These are phyloP conservation scores for Wickerhamomyces sp. DNA, from an alignment of 1,139 yeast genomes.

Conservation along the genomic window DNA sequence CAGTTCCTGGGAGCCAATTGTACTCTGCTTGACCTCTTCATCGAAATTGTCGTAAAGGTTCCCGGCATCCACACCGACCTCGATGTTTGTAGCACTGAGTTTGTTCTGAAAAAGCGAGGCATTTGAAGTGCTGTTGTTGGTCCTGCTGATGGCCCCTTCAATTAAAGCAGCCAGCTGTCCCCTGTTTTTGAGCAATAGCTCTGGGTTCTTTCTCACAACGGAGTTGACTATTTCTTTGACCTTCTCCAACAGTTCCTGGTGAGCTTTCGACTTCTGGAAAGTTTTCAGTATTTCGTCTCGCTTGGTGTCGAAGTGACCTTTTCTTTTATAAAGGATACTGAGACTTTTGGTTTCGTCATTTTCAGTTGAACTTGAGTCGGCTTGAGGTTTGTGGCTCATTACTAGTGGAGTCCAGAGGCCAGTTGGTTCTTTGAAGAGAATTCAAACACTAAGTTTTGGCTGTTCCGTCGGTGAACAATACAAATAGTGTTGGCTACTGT, in stretches of 20 bases:
- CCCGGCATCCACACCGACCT: conserved; percentile 1
- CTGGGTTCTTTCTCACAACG: conserved; percentile 17
- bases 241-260: conserved; percentile 10
- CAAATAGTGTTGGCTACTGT: too few relatives aligned
- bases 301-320: conserved; percentile 19
- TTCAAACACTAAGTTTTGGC: too few relatives aligned
- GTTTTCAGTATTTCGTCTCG: conserved; percentile 11
- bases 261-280: conserved; percentile 15
- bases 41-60: conserved; percentile 16
- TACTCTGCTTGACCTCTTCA: conserved; percentile 14
- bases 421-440: too few relatives aligned
- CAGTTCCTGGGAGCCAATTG: conserved; percentile 14
- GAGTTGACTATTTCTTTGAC: conserved; percentile 12
- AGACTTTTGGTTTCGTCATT: conserved; percentile 13
- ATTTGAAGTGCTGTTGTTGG: not conserved
- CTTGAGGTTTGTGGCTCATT: too few relatives aligned
- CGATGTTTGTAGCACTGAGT: not conserved
- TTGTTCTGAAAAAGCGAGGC: not conserved
- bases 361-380: not conserved
- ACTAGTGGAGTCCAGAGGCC: too few relatives aligned
- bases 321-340: conserved; percentile 17
- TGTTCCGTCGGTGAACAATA: too few relatives aligned
- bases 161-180: conserved; percentile 21
- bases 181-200: conserved; percentile 16
- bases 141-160: conserved; percentile 16